These are phyloP conservation scores for Tieghemiomyces parasiticus DNA, from an alignment of 192 early-diverging fungal species.

Conservation along the genomic window DNA sequence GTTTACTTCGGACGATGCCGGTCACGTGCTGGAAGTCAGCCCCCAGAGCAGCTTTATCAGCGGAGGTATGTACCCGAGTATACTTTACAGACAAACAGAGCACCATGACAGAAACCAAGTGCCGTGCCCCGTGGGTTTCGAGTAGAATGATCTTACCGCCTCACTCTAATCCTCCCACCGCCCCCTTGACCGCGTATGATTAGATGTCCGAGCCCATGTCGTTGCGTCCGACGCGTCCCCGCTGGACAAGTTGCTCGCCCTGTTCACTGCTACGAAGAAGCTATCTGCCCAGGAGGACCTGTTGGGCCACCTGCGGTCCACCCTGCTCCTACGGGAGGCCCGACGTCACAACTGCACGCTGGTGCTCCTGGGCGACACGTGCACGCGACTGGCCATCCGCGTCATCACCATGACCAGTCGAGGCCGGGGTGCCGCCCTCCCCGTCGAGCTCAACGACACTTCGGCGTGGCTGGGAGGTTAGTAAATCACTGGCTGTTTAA, in stretches of 20 bases:
- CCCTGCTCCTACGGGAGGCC: conserved; percentile 37
- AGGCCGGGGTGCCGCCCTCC: conserved; percentile 75
- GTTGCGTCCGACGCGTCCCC: not conserved
- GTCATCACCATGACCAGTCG: conserved; percentile 62
- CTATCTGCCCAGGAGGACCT: conserved; percentile 56
- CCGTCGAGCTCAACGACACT: conserved; percentile 52
- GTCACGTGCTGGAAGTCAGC: not conserved
- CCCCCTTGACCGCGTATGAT: no score
- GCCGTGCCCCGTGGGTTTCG: no score
- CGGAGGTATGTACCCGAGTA: not conserved
- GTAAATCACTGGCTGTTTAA: no score
- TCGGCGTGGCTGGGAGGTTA: conserved; percentile 33
- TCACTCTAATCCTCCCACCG: no score
- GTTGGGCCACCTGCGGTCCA: conserved; percentile 41
- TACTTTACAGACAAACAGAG: not conserved
- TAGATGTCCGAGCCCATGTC: no score
- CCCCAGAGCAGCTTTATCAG: not conserved
- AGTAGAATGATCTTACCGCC: no score
- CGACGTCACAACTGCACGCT: conserved; percentile 26
- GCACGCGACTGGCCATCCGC: conserved; percentile 61
- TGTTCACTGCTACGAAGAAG: conserved; percentile 40
- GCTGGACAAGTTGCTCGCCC: conserved; percentile 24
- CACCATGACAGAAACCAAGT: no score
- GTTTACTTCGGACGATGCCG: not conserved
- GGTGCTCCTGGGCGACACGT: conserved; percentile 63